Base-by-base conservation (phyloP, 768 basidiomycete species). In the Naganishia vaughanmartiniae region DNA sequence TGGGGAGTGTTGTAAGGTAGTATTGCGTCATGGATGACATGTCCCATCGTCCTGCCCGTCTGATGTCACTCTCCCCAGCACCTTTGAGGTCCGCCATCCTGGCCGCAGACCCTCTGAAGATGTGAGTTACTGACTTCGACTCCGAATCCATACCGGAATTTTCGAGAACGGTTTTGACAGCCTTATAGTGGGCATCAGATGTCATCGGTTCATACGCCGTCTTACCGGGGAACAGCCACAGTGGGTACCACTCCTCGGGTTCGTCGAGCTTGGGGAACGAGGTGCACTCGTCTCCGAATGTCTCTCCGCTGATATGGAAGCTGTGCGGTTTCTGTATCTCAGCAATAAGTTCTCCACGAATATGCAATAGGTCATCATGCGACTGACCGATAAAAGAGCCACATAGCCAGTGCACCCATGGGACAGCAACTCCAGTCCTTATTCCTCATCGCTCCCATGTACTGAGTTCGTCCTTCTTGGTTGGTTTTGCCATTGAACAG, bases 81-180 rank as follows among this genome's bases (percentile, higher is more conserved):
- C 56, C 56, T 4, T 34, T 34, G 31, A 57, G 56, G 34, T 57
- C 56, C 56, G 56, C 56, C 56, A 57, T 57, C 15, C 56, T 30
- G 19, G 31, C 11, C 6, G 56, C 33, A 28, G 31, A 57, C 12
- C 33, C 56, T 57, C 56, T 30, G 19, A 57, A 57, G 10, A 57
- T 57, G 33, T 57, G 56, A 15, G 56, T 57, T 17, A 57, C 56
- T 24, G 31, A 33, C 33, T 57, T 57, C 5, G 31, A 19, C 17
- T 36, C 10, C 34, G 34, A 36, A 12, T 36, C 34, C 56, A 57
- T 36, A 34, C 24, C 24, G 15, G 56, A 21, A 15, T 33, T 21
- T 24, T 57, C 17, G 30, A 57, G 56, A 17, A 57, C 34, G 7
- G 31, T 36, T 12, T 30, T 11, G 34, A 57, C 56, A 19, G 56